Base-by-base conservation (phyloP, 768 basidiomycete genomes). In the Pleurotus djamor region DNA sequence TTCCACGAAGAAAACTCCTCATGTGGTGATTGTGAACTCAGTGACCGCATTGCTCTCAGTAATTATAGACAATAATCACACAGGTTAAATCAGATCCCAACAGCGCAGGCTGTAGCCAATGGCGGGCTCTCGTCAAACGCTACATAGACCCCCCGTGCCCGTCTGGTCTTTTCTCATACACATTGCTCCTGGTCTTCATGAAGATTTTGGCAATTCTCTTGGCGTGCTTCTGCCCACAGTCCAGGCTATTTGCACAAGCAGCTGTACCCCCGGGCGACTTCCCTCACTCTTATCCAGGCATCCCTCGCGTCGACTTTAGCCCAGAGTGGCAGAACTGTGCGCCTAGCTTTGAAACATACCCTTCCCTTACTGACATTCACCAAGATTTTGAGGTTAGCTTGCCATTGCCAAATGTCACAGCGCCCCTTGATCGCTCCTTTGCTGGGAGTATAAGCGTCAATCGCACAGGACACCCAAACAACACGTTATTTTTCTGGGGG, bases 401-500 rank as follows among this genome's bases (percentile, higher is more conserved):
- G 9, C 67, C 67, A 37, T 77, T 88, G 13, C 87, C 87, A 9
- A 87, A 87, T 64, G 73, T 88, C 16, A 83, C 85, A 0, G 86
- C 83, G 66, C 65, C 72, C 41, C 66, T 79, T 17, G 71, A 76
- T 37, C 79, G 78, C 16, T 81, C 76, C 64, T 89, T 76, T 64
- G 86, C 87, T 0, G 87, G 87, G 54, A 89, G 87, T 59, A 76
- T 89, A 52, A 78, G 79, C 28, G 86, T 88, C 3, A 75, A 84
- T 60, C 79, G 87, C 48, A 69, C 71, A 7, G 79, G 78, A 16
- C 87, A 87, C 66, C 84, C 84, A 0, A 87, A 88, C 57, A 72
- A 88, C 59, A 88, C 87, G 0, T 73, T 89, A 13, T 89, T 88
- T 71, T 88, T 88, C 68, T 78, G 81, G 73, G 87, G 78, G 13